Conservation (phyloP, 306 rosid genomes). For the Gastrolobium villosum region DNA sequence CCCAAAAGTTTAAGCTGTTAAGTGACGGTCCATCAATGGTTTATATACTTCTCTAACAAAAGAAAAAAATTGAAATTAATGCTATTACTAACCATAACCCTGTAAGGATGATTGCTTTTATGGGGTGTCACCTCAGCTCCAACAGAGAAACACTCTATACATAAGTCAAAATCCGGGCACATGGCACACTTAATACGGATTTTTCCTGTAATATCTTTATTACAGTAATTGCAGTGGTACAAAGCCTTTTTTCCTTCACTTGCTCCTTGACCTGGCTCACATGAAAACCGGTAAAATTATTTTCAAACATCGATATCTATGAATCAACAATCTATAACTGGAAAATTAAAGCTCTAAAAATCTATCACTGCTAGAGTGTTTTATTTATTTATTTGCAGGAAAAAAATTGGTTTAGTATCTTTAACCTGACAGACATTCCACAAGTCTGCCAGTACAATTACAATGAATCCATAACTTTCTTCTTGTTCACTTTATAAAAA, state of each 20-base stretch:
- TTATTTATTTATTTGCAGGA: no score
- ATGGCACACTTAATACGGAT: constrained; percentile 88
- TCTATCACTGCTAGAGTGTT: background rate
- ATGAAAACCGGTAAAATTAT: constrained; percentile 24
- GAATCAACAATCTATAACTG: constrained; percentile 27
- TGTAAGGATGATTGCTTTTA: constrained; percentile 87
- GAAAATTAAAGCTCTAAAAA: constrained; percentile 30
- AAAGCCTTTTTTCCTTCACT: constrained; percentile 88
- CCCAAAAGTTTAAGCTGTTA: no score
- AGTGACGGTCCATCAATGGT: no score
- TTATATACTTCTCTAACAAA: no score
- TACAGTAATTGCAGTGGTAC: constrained; percentile 98
- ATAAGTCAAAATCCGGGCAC: constrained; percentile 98
- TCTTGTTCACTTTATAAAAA: background rate
- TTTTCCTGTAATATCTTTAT: constrained; percentile 95
- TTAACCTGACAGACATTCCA: constrained; percentile 6
- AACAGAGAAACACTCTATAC: constrained; percentile 95
- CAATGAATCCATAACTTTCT: constrained; percentile 18
- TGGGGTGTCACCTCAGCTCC: constrained; percentile 97
- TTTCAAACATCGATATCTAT: constrained; percentile 23
- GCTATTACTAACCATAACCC: constrained; percentile 85
- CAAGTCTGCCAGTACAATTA: background rate
- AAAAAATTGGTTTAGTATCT: constrained; percentile 6
- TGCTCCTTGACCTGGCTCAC: constrained; percentile 79
- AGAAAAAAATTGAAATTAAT: constrained; percentile 11